Percentiles rank a stretch among this genome's conserved stretches.
Evolutionary conservation across 768 basidiomycete genomes (phyloP).

Genomic region (Tylopilus balloui): DNA sequence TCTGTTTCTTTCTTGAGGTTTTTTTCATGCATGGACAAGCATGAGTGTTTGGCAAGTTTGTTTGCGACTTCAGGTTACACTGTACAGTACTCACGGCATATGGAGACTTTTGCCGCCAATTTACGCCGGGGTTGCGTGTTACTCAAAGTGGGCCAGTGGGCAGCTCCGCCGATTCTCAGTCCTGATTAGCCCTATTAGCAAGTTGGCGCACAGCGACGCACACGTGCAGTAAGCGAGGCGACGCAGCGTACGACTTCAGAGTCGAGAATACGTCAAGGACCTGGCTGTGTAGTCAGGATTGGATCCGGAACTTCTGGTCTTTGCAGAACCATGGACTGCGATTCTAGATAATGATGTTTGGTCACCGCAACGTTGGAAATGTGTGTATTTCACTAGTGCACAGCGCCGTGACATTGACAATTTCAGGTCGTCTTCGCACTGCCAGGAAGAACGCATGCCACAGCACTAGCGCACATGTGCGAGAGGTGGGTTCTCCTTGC

Average conservation of each 20-base stretch:
- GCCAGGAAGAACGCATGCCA: conserved; percentile 6
- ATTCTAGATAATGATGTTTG: neutral
- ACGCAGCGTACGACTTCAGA: neutral
- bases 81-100: conserved; percentile 29
- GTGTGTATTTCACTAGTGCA: neutral
- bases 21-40: conserved; percentile 18
- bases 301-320: conserved; percentile 10
- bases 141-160: neutral
- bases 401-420: neutral
- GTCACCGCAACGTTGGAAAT: conserved; percentile 9
- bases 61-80: conserved; percentile 9
- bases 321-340: neutral
- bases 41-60: conserved; percentile 9
- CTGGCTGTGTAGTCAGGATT: conserved; percentile 1
- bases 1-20: conserved; percentile 12
- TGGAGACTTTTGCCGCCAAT: conserved; percentile 5
- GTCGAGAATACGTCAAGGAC: conserved; percentile 16
- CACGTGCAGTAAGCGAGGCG: conserved; percentile 19
- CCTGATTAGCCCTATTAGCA: neutral
- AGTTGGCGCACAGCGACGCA: neutral
- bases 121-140: neutral
- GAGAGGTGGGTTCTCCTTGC: neutral
- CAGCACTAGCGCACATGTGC: conserved; percentile 1
- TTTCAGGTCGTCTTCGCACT: neutral
- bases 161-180: neutral